Conservation (phyloP, 768 basidiomycete species). For the Lactifluus pinguis region DNA sequence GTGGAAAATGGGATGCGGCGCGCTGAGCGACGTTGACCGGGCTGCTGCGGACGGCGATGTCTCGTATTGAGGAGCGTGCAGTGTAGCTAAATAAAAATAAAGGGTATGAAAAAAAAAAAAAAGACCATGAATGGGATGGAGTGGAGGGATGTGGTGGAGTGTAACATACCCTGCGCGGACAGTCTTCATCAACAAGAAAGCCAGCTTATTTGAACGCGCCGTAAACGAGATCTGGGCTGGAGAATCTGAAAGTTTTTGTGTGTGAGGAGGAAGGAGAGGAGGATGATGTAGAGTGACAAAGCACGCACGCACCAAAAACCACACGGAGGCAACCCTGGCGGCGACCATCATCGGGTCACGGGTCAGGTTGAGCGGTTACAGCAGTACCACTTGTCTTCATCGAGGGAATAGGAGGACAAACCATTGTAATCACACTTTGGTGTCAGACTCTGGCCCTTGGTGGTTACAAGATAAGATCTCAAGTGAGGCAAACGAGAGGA, state of each 20-base stretch:
- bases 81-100: slow-evolving; percentile 24
- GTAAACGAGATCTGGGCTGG: slow-evolving; percentile 25
- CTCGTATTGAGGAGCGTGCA: slow-evolving; percentile 32
- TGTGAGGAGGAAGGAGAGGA: not conserved
- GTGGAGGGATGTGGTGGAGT: not conserved
- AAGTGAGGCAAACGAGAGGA: no score
- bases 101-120: not conserved
- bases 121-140: not conserved
- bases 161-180: slow-evolving; percentile 29
- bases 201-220: slow-evolving; percentile 27
- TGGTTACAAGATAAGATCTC: no score
- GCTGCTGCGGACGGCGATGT: slow-evolving; percentile 25
- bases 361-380: slow-evolving; percentile 23
- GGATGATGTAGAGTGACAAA: no score
- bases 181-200: slow-evolving; percentile 25
- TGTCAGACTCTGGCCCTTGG: no score
- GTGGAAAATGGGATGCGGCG: slow-evolving; percentile 37
- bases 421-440: no score
- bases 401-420: no score
- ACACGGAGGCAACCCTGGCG: slow-evolving; percentile 26
- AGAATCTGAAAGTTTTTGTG: no score
- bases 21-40: slow-evolving; percentile 15
- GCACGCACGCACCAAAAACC: slow-evolving; percentile 24
- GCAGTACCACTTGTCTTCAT: no score
- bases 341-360: slow-evolving; percentile 21